Evolutionary conservation across 768 basidiomycete genomes (phyloP), one percentile per base, ranked within the genome.

Genomic region (Leucocoprinus leucothites): DNA sequence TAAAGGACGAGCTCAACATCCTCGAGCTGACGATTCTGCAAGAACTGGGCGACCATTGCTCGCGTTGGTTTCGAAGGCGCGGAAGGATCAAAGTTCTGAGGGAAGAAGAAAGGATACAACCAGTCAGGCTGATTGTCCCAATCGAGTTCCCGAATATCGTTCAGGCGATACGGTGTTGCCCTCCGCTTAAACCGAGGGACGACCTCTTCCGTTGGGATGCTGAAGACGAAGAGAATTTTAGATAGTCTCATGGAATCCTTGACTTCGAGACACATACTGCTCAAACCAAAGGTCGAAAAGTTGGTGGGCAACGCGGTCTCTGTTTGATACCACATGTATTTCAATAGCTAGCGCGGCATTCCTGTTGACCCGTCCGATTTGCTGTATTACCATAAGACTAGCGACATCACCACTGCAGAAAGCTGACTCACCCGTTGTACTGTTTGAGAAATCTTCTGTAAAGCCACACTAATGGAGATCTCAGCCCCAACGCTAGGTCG

Each of bases 231-330:
- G n/a, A n/a, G n/a, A n/a, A n/a, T n/a, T n/a, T n/a, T n/a, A n/a
- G n/a, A n/a, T n/a, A n/a, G n/a, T n/a, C n/a, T n/a, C n/a, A n/a
- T n/a, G n/a, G n/a, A 8, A 28, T 56, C n/a, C 35, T 40, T 31
- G 44, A 21, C 26, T n/a, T 8, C 8, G 26, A 8, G 42, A 28
- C 7, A 71, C 85, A 65, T 65, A 86, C 85, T 84, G 81, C 34
- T 86, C 82, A 61, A 84, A 82, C 69, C 84, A 83, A 31, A 86
- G 63, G 62, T 88, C 86, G 58, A 88, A 87, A 0, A 83, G 63
- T 66, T 85, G 83, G 61, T 86, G 84, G 0, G 84, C 82, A 2
- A 85, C 70, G 9, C 82, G 77, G 64, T 87, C 85, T 11, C 85
- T 71, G 62, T 86, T 86, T 0, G 86, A 87, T 9, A 87, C 79